These are phyloP conservation scores for Raddia distichophylla DNA, from an alignment of 176 grass and related monocot genomes.

Conservation along the genomic window DNA sequence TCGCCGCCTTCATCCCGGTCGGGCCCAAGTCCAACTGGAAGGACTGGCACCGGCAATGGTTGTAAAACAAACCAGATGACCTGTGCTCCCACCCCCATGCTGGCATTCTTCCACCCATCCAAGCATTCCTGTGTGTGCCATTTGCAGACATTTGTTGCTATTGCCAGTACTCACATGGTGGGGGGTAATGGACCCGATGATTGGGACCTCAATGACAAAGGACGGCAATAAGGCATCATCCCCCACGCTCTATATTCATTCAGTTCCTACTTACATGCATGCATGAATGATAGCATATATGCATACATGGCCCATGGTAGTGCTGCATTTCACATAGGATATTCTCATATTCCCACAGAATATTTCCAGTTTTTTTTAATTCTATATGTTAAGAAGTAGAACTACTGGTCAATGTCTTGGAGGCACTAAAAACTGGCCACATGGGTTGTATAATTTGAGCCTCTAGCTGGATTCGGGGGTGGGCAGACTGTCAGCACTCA, in stretches of 20 bases:
- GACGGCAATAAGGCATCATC: not conserved
- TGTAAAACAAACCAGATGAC: not conserved
- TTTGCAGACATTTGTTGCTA: slow-evolving; percentile 7
- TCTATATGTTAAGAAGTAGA: not conserved
- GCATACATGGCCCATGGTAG: not conserved
- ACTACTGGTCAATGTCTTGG: not conserved
- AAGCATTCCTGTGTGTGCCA: not conserved
- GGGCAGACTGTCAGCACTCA: slow-evolving; percentile 43
- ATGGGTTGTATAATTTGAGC: not conserved
- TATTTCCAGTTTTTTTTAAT: not conserved
- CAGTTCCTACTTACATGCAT: not conserved
- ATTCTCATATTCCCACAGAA: slow-evolving; percentile 35
- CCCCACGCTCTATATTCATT: not conserved
- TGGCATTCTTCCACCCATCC: not conserved
- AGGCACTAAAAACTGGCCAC: not conserved
- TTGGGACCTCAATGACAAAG: slow-evolving; percentile 3
- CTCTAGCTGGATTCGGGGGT: slow-evolving; percentile 35
- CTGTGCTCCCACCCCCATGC: not conserved
- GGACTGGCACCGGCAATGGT: too few species aligned
- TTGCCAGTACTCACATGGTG: slow-evolving; percentile 39
- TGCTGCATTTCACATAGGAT: slow-evolving; percentile 5
- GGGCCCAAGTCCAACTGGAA: too few species aligned
- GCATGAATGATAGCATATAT: not conserved
- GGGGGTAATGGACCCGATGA: slow-evolving; percentile 26
- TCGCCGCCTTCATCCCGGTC: too few species aligned